Conservation (phyloP, 2,329 filamentous ascomycete genomes). For the Aspergillus ibericus region DNA sequence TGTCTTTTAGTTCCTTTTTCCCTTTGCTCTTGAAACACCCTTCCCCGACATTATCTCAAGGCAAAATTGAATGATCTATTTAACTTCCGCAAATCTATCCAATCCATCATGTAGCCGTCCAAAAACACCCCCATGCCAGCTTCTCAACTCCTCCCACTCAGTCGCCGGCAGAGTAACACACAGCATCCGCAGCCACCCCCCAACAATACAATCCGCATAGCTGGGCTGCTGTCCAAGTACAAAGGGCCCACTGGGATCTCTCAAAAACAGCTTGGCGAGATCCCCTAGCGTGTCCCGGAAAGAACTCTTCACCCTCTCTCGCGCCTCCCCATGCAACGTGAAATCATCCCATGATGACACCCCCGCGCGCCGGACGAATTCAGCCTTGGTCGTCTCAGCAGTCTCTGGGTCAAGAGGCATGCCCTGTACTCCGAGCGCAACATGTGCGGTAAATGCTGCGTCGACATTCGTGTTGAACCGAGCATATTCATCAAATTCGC, state of each 20-base stretch:
- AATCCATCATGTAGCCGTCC: slow-evolving; percentile 52
- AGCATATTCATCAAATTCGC: slow-evolving; percentile 41
- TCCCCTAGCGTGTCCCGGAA: slow-evolving; percentile 46
- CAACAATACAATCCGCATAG: slow-evolving; percentile 60
- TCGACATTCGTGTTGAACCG: slow-evolving; percentile 59
- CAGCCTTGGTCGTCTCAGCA: slow-evolving; percentile 46
- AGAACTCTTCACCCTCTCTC: slow-evolving; percentile 39
- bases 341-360: slow-evolving; percentile 44
- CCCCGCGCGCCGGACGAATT: slow-evolving; percentile 52
- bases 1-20: too few relatives aligned
- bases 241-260: slow-evolving; percentile 49
- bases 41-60: too few relatives aligned
- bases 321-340: slow-evolving; percentile 38
- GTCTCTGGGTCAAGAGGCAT: slow-evolving; percentile 55
- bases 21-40: too few relatives aligned
- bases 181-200: slow-evolving; percentile 56
- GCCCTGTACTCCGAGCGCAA: slow-evolving; percentile 39
- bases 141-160: slow-evolving; percentile 51
- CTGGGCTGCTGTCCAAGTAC: slow-evolving; percentile 47
- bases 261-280: slow-evolving; percentile 45
- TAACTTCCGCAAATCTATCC: slow-evolving; percentile 38
- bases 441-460: slow-evolving; percentile 52
- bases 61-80: slow-evolving; percentile 16
- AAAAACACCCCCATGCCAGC: slow-evolving; percentile 56
- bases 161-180: slow-evolving; percentile 38